Evolutionary conservation across 345 rosid genomes (phyloP), one percentile per base, ranked within the genome.

Genomic region (Murraya paniculata): DNA sequence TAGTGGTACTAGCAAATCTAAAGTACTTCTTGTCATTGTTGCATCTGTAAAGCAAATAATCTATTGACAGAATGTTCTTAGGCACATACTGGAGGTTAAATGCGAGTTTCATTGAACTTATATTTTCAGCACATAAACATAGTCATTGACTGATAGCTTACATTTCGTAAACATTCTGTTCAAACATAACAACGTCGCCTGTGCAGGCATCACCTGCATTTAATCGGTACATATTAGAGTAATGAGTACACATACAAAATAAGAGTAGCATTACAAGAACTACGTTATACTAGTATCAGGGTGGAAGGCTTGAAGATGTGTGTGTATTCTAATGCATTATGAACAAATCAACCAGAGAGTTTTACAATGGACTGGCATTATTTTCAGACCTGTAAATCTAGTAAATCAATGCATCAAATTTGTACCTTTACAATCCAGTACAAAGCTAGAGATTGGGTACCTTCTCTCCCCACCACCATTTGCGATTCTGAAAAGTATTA

Each of bases 121-220:
- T 21, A 13, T 25, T 24, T 55, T 25, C 9, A 7, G 30, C 28
- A 72, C 0, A 45, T 60, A 71, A 61, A 55, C 48, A 77, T 36
- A 39, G 1, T 45, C 50, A 3, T 11, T 2, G 16, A 45, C 28
- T 57, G 31, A 62, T 70, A 38, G 50, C 89, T 81, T 81, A 89
- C 92, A 22, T 84, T 59, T 89, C 86, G 79, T 89, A 89, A 68
- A 90, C 92, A 78, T 90, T 90, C 82, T 90, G 94, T 60, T 86
- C 81, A 69, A 90, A 90, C 86, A 90, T 84, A 16, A 90, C 92
- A 39, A 90, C 77, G 67, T 90, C 94, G 3, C 91, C 90, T 4
- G 68, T 80, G 81, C 92, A 90, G 9, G 92, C 92, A 77, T 89
- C 92, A 45, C 94, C 94, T 89, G 88, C 82, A 86, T 50, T 58